Base-by-base conservation (phyloP, 2,329 filamentous ascomycete genomes). In the Penicillium janthinellum region DNA sequence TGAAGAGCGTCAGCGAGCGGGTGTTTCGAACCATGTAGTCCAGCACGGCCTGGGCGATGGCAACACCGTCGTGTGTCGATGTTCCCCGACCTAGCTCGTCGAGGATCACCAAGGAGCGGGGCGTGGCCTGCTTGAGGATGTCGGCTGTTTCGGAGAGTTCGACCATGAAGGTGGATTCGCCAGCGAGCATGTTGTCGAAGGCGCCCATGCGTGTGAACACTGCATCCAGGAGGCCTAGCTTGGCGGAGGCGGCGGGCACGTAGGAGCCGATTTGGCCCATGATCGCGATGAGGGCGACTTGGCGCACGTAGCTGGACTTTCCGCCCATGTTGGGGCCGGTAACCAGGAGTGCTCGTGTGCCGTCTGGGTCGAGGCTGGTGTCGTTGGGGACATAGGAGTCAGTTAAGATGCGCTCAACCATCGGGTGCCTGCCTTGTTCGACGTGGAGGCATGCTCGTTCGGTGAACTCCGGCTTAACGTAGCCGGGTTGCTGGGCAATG, bases 291-390 rank as follows among this genome's bases (percentile, higher is more conserved):
- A 99, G 86, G 10, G 95, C 94, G 47, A 96, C 88, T 66, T 93
- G 91, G 55, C 95, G 91, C 22, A 99, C 94, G 75, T 96, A 99
- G 59, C 90, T 95, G n/a, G 92, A 96, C 74, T 99, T 99, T 58
- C 95, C 95, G 70, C 95, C 95, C 95, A 99, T 99, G 79, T 99
- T 99, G 34, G 95, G 95, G 0, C 95, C 95, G 0, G 95, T 99
- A 69, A 99, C 89, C 57, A 98, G 88, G 67, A 97, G 86, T 2
- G 92, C 91, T 5, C 90, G 84, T 0, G 87, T 85, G 0, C 81
- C 73, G 1, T 86, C 83, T 3, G 87, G 84, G n/a, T 86, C 83
- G 49, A 98, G 85, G 2, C 85, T 79, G 11, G 92, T 90, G 69
- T 90, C 86, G 77, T 99, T 99, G 49, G 95, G 94, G 59, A 99